A percentile compares a stretch with the other conserved stretches of the same genome.
These are phyloP conservation scores for Crinitomyces ghanaensis DNA, from an alignment of 805 yeast genomes.

Conservation along the genomic window DNA sequence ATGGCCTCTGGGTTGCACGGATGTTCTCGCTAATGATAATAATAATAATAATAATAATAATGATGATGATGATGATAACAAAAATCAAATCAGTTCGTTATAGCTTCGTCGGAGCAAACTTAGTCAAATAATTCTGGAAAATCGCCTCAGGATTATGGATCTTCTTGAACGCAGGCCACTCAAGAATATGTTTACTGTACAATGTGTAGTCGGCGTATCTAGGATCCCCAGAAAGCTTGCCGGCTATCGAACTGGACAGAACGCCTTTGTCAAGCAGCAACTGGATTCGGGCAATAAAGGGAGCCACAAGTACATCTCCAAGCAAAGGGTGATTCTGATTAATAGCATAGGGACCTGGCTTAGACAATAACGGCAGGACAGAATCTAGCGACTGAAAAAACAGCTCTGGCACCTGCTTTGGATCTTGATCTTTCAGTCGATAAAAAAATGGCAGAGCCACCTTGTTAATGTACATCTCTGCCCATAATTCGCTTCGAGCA, in stretches of 20 bases:
- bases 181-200: conserved; percentile 12
- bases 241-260: conserved; percentile 6
- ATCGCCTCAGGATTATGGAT: conserved; percentile 11
- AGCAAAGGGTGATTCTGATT: conserved; percentile 13
- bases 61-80: too few relatives aligned
- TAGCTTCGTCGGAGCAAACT: too few relatives aligned
- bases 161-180: conserved; percentile 14
- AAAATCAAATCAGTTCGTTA: too few relatives aligned
- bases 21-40: too few relatives aligned
- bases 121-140: too few relatives aligned
- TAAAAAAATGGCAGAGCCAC: conserved; percentile 6
- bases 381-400: conserved; percentile 13
- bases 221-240: conserved; percentile 9
- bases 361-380: conserved; percentile 13
- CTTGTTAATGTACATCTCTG: conserved; percentile 15
- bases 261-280: conserved; percentile 6
- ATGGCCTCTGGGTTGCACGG: too few relatives aligned
- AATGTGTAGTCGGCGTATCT: conserved; percentile 14
- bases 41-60: too few relatives aligned
- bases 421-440: too few relatives aligned
- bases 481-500: conserved; percentile 16
- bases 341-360: conserved; percentile 10
- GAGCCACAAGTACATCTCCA: conserved; percentile 17
- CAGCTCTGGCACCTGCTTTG: too few relatives aligned
- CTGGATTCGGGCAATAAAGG: conserved; percentile 15